Evolutionary conservation across 2,329 filamentous ascomycete species (phyloP), one percentile per base, ranked within the genome.

Genomic region (Aureobasidium musti): DNA sequence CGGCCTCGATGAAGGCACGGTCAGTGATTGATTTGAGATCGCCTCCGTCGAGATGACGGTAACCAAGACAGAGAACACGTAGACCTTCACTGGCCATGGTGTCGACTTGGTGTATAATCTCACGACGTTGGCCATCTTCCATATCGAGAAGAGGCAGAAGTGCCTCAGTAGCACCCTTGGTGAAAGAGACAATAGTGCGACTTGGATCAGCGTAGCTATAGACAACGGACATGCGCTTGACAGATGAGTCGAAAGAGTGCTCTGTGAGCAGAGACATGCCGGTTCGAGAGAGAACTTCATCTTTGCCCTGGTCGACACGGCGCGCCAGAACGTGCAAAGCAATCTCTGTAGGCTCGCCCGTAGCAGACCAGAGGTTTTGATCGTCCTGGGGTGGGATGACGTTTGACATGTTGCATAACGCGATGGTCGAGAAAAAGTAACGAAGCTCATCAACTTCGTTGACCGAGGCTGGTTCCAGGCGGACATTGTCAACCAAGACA

Each of bases 321-420:
- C 84, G 85, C 8, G 87, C 87, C 73, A 91, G 90, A 0, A 91
- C 89, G 71, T 91, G 88, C 54, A 91, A 89, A 1, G 89, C 89
- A 68, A 91, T 89, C 71, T 91, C 89, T 1, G 89, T 91, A 0
- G 87, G 86, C 70, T 89, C 87, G 50, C 87, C 88, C 3, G 57
- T 86, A 82, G 85, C 86, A 67, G 84, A 81, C 87, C 87, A 90
- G 63, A 82, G 77, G 35, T 83, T 80, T n/a, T 82, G 79, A 19
- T 85, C 79, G 50, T 78, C 79, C 68, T 86, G 79, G 68, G 87
- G 83, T 72, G 43, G n/a, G 53, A 79, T 79, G 5, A 87, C 83
- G 43, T 83, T 83, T 1, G 88, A 86, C 26, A 90, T 78, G 71
- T 90, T 90, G 56, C 87, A 87, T 56, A 90, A 81, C 0, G 87